Percentiles rank a stretch among this genome's conserved stretches.
phyloP scores from a whole-genome alignment of 441 rosid genomes.

The Adansonia madagascariensis region DNA sequence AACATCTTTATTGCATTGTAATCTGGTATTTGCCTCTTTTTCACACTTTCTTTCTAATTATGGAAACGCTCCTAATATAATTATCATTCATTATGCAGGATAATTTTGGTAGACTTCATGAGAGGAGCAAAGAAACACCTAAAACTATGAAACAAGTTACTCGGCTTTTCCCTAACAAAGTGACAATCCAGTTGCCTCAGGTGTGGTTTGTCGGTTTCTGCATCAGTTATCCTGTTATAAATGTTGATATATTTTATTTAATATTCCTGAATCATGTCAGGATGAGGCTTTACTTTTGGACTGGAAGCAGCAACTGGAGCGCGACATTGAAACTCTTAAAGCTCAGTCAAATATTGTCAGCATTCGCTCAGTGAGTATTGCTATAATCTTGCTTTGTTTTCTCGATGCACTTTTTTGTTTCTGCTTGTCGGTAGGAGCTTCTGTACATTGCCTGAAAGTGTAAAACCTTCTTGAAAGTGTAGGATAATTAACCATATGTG shows the following conservation, averaged over 20 bases:
- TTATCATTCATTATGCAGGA: constrained; percentile 54
- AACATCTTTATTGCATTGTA: background rate
- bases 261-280: constrained; percentile 48
- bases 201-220: constrained; percentile 37
- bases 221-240: background rate
- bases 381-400: constrained; percentile 3
- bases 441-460: background rate
- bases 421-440: background rate
- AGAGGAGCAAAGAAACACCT: constrained; percentile 85
- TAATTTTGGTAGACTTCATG: constrained; percentile 83
- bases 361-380: constrained; percentile 70
- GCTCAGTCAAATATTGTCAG: constrained; percentile 72
- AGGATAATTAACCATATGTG: background rate
- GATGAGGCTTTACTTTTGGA: constrained; percentile 88
- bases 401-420: background rate
- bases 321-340: constrained; percentile 87
- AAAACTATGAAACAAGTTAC: constrained; percentile 89
- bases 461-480: constrained; percentile 3
- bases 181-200: constrained; percentile 93
- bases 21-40: background rate
- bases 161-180: constrained; percentile 94
- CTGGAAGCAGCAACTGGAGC: constrained; percentile 94
- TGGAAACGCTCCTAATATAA: background rate
- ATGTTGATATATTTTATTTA: constrained; percentile 25
- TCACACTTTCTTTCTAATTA: background rate